phyloP scores from a whole-genome alignment of 441 rosid genomes.

The Eutrema salsugineum region DNA sequence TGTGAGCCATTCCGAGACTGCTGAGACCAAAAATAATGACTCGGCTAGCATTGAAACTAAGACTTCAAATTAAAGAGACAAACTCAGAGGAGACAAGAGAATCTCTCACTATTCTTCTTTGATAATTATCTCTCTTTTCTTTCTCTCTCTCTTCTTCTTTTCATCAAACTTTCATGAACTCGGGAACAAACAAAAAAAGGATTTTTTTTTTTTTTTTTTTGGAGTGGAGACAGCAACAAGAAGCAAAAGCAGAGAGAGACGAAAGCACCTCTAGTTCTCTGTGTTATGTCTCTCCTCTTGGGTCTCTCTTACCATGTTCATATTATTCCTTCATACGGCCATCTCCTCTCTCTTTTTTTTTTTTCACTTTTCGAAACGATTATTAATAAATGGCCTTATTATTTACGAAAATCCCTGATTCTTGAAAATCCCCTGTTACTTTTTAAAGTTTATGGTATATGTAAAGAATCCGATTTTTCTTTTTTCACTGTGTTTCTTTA shows the following conservation, averaged over 20 bases:
- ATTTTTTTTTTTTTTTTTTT: no score
- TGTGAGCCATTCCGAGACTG: slow-evolving; percentile 25
- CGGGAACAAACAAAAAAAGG: slow-evolving; percentile 20
- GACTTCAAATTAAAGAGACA: slow-evolving; percentile 41
- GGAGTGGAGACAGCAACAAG: slow-evolving; percentile 16
- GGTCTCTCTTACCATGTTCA: slow-evolving; percentile 34
- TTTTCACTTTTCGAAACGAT: not conserved
- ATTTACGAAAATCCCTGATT: not conserved
- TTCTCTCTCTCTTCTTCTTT: slow-evolving; percentile 27
- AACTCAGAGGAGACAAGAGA: slow-evolving; percentile 26
- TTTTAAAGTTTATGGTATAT: not conserved
- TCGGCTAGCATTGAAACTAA: slow-evolving; percentile 30
- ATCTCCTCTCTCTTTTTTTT: slow-evolving; percentile 12
- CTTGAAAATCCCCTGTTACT: not conserved
- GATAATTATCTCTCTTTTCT: slow-evolving; percentile 4
- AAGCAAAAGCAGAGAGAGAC: slow-evolving; percentile 18
- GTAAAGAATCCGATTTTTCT: not conserved
- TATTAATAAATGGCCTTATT: slow-evolving; percentile 26
- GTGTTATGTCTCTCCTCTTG: slow-evolving; percentile 28
- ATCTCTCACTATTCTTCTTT: slow-evolving; percentile 8
- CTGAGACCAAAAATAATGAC: slow-evolving; percentile 14
- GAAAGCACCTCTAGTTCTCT: slow-evolving; percentile 6
- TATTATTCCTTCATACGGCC: slow-evolving; percentile 29
- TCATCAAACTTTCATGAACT: slow-evolving; percentile 45
- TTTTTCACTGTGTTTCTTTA: not conserved